Percentiles rank a stretch among this genome's conserved stretches.
Conservation (phyloP, 1,284 basidiomycete genomes). For the Ustilago lituana region DNA sequence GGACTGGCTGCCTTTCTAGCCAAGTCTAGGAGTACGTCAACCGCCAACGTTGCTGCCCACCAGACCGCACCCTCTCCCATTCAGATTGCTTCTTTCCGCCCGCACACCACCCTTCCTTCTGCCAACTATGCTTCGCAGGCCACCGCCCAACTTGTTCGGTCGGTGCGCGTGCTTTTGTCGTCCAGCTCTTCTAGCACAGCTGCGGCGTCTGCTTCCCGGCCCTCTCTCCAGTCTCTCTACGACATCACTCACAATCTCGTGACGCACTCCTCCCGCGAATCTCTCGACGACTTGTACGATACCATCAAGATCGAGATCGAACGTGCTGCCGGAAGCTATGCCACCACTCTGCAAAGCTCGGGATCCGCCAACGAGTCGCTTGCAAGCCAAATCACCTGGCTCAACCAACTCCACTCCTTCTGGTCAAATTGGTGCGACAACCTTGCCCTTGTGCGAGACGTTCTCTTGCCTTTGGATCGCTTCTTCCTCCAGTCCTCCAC, state of each 20-base stretch:
- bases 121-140: constrained; percentile 30
- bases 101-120: constrained; percentile 21
- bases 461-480: constrained; percentile 38
- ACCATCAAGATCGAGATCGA: constrained; percentile 58
- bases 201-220: neutral
- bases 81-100: constrained; percentile 21
- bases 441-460: constrained; percentile 33
- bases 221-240: constrained; percentile 45
- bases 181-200: constrained; percentile 5
- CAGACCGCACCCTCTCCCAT: neutral
- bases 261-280: constrained; percentile 8
- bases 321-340: constrained; percentile 43
- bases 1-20: constrained; percentile 44
- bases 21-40: constrained; percentile 6
- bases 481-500: constrained; percentile 5
- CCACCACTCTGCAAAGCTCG: constrained; percentile 26
- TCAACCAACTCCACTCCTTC: constrained; percentile 34
- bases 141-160: constrained; percentile 30
- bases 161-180: constrained; percentile 36
- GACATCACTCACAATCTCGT: constrained; percentile 27
- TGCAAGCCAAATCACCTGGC: constrained; percentile 34
- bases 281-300: constrained; percentile 47
- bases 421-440: constrained; percentile 55
- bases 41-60: neutral
- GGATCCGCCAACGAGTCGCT: constrained; percentile 25